Percentiles rank a stretch among this genome's conserved stretches.
Conservation (phyloP, 108 stramenopile genomes). For the Pelagomonas calceolata region DNA sequence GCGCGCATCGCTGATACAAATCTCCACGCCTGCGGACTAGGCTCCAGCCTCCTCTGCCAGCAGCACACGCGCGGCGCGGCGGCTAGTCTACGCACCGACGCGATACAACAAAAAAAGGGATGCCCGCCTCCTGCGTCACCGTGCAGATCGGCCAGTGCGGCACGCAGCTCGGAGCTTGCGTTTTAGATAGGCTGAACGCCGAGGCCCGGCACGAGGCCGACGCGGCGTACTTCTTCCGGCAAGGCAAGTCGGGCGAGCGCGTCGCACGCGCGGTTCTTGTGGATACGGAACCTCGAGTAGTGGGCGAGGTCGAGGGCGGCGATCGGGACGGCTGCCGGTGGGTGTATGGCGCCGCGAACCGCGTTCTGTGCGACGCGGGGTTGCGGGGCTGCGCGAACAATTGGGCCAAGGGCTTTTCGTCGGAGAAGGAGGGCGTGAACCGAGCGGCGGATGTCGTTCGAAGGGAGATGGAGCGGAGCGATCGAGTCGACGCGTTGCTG, state of each 20-base stretch:
- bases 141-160: constrained; percentile 71
- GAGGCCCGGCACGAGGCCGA: too few species aligned
- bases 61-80: too few species aligned
- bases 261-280: neutral
- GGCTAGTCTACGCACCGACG: too few species aligned
- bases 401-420: neutral
- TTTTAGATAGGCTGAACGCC: constrained; percentile 30
- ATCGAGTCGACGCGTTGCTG: neutral
- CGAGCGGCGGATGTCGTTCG: neutral
- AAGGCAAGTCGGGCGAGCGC: neutral
- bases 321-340: neutral
- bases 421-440: neutral
- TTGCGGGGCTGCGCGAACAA: neutral
- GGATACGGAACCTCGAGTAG: neutral
- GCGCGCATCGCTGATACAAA: too few species aligned
- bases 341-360: neutral
- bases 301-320: neutral
- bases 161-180: constrained; percentile 65
- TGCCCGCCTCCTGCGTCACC: too few species aligned
- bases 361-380: neutral
- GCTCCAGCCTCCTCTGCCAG: too few species aligned
- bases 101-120: too few species aligned
- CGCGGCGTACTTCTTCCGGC: neutral
- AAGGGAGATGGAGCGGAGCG: neutral
- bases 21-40: too few species aligned